phyloP scores from a whole-genome alignment of 2,329 filamentous ascomycete genomes.

The Pestalotiopsis sp. region DNA sequence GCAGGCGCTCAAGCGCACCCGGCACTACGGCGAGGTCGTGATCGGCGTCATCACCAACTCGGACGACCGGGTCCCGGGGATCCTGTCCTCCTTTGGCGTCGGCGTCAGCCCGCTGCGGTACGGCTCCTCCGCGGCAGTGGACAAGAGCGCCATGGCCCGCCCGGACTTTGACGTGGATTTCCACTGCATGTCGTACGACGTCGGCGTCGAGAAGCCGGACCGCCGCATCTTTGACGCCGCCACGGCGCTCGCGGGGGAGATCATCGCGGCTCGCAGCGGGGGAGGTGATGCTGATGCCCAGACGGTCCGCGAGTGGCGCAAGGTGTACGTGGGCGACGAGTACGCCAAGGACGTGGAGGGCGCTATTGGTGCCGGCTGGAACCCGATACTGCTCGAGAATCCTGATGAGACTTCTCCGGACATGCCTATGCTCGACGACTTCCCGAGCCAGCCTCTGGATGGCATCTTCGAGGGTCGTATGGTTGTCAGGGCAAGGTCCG shows the following conservation, averaged over 20 bases:
- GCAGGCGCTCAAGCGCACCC: conserved; percentile 34
- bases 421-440: neutral
- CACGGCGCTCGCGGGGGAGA: conserved; percentile 40
- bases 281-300: conserved; percentile 13
- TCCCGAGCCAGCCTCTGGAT: neutral
- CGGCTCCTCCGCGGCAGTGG: conserved; percentile 14
- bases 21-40: conserved; percentile 40
- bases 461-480: neutral
- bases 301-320: conserved; percentile 34
- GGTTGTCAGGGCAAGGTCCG: neutral
- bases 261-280: conserved; percentile 26
- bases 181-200: conserved; percentile 64
- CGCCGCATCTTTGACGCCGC: conserved; percentile 58
- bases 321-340: conserved; percentile 59
- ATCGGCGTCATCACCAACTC: conserved; percentile 66
- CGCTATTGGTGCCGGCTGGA: conserved; percentile 49
- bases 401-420: neutral
- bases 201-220: conserved; percentile 62
- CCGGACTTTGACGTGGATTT: conserved; percentile 49
- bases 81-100: conserved; percentile 57
- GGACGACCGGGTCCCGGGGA: conserved; percentile 58
- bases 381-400: conserved; percentile 41
- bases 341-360: conserved; percentile 52
- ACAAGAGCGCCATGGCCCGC: neutral
- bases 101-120: conserved; percentile 41